A percentile compares a stretch with the other conserved stretches of the same genome.
These are phyloP conservation scores for Umbelopsis ramanniana DNA, from an alignment of 192 early-diverging fungal genomes.

Conservation along the genomic window DNA sequence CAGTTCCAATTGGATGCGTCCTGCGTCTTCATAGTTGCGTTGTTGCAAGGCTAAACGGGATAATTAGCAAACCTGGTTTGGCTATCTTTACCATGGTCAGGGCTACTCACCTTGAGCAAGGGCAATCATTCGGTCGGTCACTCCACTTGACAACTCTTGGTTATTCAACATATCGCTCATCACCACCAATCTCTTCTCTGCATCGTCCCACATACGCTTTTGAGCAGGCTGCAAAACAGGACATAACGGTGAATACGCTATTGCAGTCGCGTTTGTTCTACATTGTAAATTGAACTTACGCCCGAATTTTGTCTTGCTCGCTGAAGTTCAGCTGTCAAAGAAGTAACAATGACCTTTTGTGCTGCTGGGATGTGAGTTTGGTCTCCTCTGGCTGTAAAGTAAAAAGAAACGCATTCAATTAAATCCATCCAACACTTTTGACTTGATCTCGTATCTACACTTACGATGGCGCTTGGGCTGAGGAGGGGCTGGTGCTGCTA, in stretches of 20 bases:
- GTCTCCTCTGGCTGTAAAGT: slow-evolving; percentile 83
- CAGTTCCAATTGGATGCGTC: slow-evolving; percentile 67
- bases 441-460: slow-evolving; percentile 17
- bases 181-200: slow-evolving; percentile 77
- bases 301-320: slow-evolving; percentile 52
- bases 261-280: too few relatives aligned
- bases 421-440: too few relatives aligned
- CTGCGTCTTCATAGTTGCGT: slow-evolving; percentile 53
- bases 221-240: slow-evolving; percentile 57
- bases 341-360: slow-evolving; percentile 65
- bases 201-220: slow-evolving; percentile 80
- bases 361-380: slow-evolving; percentile 79
- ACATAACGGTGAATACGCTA: not conserved
- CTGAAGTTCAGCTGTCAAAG: slow-evolving; percentile 57
- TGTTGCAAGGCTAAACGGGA: slow-evolving; percentile 25
- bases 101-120: slow-evolving; percentile 61
- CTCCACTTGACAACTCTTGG: slow-evolving; percentile 64
- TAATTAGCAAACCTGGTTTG: not conserved
- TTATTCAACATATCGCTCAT: slow-evolving; percentile 90
- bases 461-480: slow-evolving; percentile 60
- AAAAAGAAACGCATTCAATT: not conserved
- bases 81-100: not conserved
- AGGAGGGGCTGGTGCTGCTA: slow-evolving; percentile 48
- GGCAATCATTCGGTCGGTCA: slow-evolving; percentile 64
- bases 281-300: too few relatives aligned